Evolutionary conservation across 73 alveolate genomes (phyloP), one percentile per base, ranked within the genome.

Genomic region (Loxodes magnus): DNA sequence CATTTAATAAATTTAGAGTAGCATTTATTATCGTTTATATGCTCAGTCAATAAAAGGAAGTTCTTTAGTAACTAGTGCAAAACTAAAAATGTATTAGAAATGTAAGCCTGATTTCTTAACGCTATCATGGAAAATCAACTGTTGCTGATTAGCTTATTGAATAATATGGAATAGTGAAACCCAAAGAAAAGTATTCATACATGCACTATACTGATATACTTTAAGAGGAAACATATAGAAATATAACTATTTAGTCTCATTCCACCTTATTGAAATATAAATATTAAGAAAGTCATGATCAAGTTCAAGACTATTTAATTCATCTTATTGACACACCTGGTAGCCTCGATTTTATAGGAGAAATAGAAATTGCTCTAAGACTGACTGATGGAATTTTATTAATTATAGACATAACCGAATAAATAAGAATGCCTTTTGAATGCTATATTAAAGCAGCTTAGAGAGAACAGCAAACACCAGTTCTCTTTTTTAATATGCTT

Each of bases 301-400:
- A 9, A 9, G 43, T 46, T 55, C 50, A 60, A 41, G 55, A 39
- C 64, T 46, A 54, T 52, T 58, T 87, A 42, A 69, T 92, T 33
- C 87, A 92, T 62, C 62, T 92, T 28, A 84, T 92, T 59, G 99
- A 92, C 58, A 81, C 93, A 5, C 99, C 99, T 15, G 99, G 99
- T 5, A 97, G 88, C 62, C 88, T 92, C 33, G 99, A 92, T 56
- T 92, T 92, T 59, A 76, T 96, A 6, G 61, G 78, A 52, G 99
- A 92, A 82, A 95, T 92, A 9, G 30, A 36, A 21, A 70, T 95
- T 29, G 96, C 99, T 10, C 77, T 92, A 20, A 71, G 96, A 50
- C 67, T 92, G 48, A 82, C 93, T 3, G 99, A 92, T 69, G 99
- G 99, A 10, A 97, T 96, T 9, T 26, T 92, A 37, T 93, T 92